These are phyloP conservation scores for Immersiella caudata DNA, from an alignment of 495 filamentous ascomycete genomes.

Conservation along the genomic window DNA sequence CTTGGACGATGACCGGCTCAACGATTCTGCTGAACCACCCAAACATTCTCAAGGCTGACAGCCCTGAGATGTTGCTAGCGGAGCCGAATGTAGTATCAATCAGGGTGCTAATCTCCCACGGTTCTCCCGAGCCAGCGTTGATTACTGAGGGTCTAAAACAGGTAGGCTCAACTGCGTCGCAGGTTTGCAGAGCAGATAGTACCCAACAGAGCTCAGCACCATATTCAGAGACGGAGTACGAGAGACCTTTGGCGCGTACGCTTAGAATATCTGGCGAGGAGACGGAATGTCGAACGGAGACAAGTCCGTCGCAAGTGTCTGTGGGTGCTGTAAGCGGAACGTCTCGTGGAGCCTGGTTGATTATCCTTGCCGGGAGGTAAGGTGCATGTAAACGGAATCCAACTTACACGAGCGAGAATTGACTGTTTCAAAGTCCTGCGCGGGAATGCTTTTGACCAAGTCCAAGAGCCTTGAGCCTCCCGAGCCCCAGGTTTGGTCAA, in stretches of 20 bases:
- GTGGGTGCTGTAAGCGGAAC: not conserved
- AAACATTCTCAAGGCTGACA: not conserved
- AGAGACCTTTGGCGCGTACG: slow-evolving; percentile 1
- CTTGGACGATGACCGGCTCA: slow-evolving; percentile 14
- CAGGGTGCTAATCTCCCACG: slow-evolving; percentile 2
- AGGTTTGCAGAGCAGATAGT: not conserved
- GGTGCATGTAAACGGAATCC: no score
- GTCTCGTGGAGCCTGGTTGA: not conserved
- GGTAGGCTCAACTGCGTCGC: not conserved
- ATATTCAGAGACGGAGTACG: slow-evolving; percentile 7
- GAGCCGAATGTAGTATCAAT: no score
- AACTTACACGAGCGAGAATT: not conserved
- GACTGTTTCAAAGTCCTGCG: not conserved
- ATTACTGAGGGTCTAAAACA: not conserved
- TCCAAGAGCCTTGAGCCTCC: not conserved
- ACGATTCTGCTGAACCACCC: slow-evolving; percentile 9
- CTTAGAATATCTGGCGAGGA: not conserved
- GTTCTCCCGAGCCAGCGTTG: not conserved
- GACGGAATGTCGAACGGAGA: not conserved
- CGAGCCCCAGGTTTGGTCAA: slow-evolving; percentile 2
- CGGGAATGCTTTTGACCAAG: not conserved
- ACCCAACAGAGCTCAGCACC: slow-evolving; percentile 11
- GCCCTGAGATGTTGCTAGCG: not conserved
- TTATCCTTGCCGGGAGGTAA: no score
- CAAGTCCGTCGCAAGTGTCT: not conserved